Evolutionary conservation across 2,329 filamentous ascomycete genomes (phyloP).

Genomic region (Exophiala bonariae): DNA sequence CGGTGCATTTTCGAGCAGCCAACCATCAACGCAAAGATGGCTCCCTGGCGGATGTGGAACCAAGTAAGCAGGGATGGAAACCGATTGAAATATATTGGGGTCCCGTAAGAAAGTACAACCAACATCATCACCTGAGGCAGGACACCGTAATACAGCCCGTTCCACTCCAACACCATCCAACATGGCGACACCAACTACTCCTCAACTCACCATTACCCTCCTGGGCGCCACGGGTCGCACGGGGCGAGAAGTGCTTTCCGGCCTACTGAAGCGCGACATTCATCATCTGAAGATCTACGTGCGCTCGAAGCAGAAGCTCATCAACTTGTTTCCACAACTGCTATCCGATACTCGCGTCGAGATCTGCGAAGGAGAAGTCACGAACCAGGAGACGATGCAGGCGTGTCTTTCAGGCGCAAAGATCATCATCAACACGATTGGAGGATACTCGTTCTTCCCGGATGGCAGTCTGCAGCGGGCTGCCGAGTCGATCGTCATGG

Average conservation of each 20-base stretch:
- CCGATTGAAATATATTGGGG: too few species aligned
- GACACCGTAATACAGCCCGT: too few species aligned
- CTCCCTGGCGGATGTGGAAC: too few species aligned
- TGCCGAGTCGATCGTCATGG: slow-evolving; percentile 7
- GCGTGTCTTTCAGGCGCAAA: slow-evolving; percentile 8
- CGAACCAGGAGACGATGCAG: slow-evolving; percentile 3
- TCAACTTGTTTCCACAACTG: slow-evolving; percentile 11
- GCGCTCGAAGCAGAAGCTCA: slow-evolving; percentile 7
- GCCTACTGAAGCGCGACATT: slow-evolving; percentile 2
- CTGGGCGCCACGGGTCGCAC: slow-evolving; percentile 14
- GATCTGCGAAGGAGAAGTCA: slow-evolving; percentile 7
- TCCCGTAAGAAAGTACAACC: too few species aligned
- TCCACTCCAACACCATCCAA: too few species aligned
- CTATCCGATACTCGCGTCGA: slow-evolving; percentile 1
- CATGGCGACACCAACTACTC: too few species aligned
- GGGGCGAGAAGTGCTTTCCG: slow-evolving; percentile 7
- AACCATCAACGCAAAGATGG: too few species aligned
- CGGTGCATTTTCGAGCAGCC: too few species aligned
- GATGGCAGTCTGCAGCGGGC: slow-evolving; percentile 4
- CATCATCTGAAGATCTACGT: slow-evolving; percentile 6
- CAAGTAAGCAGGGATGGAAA: too few species aligned
- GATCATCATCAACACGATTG: slow-evolving; percentile 10
- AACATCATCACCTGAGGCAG: too few species aligned
- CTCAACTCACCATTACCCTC: slow-evolving; percentile 5
- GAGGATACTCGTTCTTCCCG: slow-evolving; percentile 7